Conservation (phyloP, 2,329 filamentous ascomycete species). For the Claviceps quebecensis region DNA sequence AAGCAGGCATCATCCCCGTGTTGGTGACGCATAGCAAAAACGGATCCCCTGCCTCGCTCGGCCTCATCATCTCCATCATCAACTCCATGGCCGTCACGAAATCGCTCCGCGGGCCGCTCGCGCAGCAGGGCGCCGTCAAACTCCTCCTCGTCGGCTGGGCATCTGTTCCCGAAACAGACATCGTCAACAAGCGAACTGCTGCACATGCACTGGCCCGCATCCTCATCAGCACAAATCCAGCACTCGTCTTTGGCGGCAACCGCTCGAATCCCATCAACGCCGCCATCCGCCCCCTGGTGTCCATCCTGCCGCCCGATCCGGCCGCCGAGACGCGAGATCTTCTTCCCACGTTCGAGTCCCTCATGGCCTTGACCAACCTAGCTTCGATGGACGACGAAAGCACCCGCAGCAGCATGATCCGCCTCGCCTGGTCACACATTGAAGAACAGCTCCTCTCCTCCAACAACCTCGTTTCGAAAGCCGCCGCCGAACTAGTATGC, state of each 20-base stretch:
- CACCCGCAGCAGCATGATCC: conserved; percentile 54
- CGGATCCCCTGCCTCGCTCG: conserved; percentile 54
- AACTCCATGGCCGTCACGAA: conserved; percentile 63
- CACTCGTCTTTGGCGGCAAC: conserved; percentile 68
- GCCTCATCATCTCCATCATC: conserved; percentile 62
- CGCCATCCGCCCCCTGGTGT: conserved; percentile 69
- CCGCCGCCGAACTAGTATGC: conserved; percentile 78
- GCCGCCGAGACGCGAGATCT: conserved; percentile 56
- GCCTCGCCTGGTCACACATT: conserved; percentile 57
- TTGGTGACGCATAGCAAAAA: conserved; percentile 64
- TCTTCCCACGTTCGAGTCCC: conserved; percentile 75
- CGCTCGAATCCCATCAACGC: conserved; percentile 60
- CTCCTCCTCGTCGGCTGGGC: conserved; percentile 61
- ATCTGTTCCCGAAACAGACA: conserved; percentile 40
- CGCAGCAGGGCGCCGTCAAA: conserved; percentile 87
- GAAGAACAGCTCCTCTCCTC: conserved; percentile 73
- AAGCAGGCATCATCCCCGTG: conserved; percentile 62
- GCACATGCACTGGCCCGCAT: conserved; percentile 75
- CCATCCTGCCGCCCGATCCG: conserved; percentile 55
- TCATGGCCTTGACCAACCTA: conserved; percentile 88
- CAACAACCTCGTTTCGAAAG: conserved; percentile 65
- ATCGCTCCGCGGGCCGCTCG: conserved; percentile 61
- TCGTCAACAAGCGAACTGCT: conserved; percentile 39
- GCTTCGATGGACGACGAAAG: conserved; percentile 63
- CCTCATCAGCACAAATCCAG: conserved; percentile 72